Conservation (phyloP, 2,329 filamentous ascomycete genomes). For the Triangularia verruculosa region DNA sequence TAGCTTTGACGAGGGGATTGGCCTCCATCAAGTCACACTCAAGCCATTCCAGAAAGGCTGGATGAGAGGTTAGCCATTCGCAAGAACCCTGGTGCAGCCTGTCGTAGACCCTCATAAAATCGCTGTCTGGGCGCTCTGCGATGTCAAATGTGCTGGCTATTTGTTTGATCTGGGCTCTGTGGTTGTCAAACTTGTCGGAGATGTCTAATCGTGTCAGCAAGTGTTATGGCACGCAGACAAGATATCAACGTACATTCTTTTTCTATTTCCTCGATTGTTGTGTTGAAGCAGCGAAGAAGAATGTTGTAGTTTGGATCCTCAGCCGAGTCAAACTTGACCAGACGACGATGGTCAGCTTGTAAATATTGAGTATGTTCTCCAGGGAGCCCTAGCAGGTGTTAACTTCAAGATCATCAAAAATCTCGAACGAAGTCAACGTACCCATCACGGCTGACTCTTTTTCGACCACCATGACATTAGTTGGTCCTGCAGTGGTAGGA, state of each 20-base stretch:
- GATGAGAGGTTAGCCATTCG: conserved; percentile 27
- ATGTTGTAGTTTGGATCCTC: conserved; percentile 28
- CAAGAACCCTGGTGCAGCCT: conserved; percentile 28
- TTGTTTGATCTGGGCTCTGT: conserved; percentile 23
- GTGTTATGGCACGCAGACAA: background rate
- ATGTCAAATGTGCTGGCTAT: conserved; percentile 26
- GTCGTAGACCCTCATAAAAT: conserved; percentile 24
- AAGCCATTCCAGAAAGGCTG: conserved; percentile 28
- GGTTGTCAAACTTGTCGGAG: conserved; percentile 16
- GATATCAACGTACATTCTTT: background rate
- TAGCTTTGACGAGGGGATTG: conserved; percentile 12
- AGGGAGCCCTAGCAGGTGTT: conserved; percentile 20
- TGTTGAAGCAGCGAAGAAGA: conserved; percentile 22
- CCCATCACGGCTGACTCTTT: conserved; percentile 29
- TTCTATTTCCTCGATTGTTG: conserved; percentile 25
- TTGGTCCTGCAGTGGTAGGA: conserved; percentile 23
- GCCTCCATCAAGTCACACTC: conserved; percentile 17
- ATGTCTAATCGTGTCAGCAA: conserved; percentile 5
- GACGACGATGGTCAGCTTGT: conserved; percentile 29
- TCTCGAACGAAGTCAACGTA: background rate
- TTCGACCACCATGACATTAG: conserved; percentile 28
- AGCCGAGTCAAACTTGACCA: conserved; percentile 30
- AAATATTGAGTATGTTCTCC: conserved; percentile 27
- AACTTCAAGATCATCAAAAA: background rate
- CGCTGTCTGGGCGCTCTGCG: conserved; percentile 24